phyloP scores from a whole-genome alignment of 495 filamentous ascomycete species.

The Xylaria acuta region DNA sequence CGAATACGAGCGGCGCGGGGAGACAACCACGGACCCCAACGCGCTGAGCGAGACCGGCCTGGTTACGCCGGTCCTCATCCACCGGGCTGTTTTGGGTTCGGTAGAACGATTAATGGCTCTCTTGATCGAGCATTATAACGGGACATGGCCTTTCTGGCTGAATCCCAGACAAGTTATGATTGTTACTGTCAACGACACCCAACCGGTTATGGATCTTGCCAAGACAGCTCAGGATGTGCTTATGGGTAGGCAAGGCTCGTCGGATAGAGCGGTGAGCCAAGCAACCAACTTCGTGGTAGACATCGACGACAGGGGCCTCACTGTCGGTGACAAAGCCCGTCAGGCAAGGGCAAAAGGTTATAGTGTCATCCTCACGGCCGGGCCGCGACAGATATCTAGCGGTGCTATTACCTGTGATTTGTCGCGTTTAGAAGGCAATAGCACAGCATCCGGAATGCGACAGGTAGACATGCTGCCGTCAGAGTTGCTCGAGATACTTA shows the following conservation, averaged over 20 bases:
- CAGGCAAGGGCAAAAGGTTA: conserved; percentile 77
- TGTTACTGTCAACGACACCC: conserved; percentile 73
- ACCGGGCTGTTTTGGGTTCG: conserved; percentile 86
- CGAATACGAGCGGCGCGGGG: conserved; percentile 64
- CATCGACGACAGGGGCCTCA: conserved; percentile 68
- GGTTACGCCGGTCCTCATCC: conserved; percentile 82
- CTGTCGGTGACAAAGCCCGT: conserved; percentile 70
- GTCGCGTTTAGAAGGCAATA: conserved; percentile 28
- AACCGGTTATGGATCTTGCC: conserved; percentile 64
- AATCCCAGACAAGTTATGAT: conserved; percentile 83
- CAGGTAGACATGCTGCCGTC: conserved; percentile 42
- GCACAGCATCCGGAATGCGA: conserved; percentile 23
- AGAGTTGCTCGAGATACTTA: conserved; percentile 43
- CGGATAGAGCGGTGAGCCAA: conserved; percentile 44
- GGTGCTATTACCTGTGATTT: conserved; percentile 45
- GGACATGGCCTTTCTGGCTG: conserved; percentile 91
- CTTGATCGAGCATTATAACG: conserved; percentile 82
- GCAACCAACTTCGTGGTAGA: conserved; percentile 70
- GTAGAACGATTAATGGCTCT: conserved; percentile 87
- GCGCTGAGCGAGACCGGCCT: conserved; percentile 54
- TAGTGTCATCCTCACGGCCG: conserved; percentile 76
- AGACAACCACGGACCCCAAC: conserved; percentile 50
- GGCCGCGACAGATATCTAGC: conserved; percentile 57
- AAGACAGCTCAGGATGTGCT: conserved; percentile 52
- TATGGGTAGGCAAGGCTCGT: conserved; percentile 48